phyloP scores from a whole-genome alignment of 495 filamentous ascomycete species.

The Stereocaulon alpinum region DNA sequence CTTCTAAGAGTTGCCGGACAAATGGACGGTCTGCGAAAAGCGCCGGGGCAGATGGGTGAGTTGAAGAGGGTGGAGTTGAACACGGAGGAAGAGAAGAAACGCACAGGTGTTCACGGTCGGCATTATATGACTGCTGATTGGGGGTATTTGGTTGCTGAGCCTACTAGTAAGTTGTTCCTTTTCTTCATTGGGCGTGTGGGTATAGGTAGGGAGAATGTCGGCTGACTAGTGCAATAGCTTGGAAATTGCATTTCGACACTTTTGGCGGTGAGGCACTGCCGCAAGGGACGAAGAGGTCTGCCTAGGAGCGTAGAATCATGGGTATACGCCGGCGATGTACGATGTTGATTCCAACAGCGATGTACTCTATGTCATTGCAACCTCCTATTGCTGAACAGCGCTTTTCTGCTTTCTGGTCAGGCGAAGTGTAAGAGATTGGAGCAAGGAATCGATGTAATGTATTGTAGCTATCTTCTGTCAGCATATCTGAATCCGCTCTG shows the following conservation, averaged over 20 bases:
- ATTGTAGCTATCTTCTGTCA: no score
- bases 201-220: no score
- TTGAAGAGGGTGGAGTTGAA: conserved; percentile 6
- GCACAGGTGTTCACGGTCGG: background rate
- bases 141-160: conserved; percentile 5
- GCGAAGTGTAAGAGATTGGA: no score
- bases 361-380: no score
- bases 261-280: background rate
- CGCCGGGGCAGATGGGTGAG: conserved; percentile 4
- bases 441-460: no score
- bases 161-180: background rate
- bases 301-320: no score
- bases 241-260: background rate
- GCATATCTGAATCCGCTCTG: no score
- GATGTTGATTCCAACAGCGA: no score
- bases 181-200: no score
- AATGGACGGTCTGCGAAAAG: conserved; percentile 7
- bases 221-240: background rate
- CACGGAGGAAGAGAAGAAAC: background rate
- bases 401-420: no score
- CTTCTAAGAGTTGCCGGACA: conserved; percentile 1
- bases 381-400: no score
- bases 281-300: background rate
- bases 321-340: no score
- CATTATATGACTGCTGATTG: conserved; percentile 10